These are phyloP conservation scores for Paracamarosporium sp. DNA, from an alignment of 2,329 filamentous ascomycete species.

Conservation along the genomic window DNA sequence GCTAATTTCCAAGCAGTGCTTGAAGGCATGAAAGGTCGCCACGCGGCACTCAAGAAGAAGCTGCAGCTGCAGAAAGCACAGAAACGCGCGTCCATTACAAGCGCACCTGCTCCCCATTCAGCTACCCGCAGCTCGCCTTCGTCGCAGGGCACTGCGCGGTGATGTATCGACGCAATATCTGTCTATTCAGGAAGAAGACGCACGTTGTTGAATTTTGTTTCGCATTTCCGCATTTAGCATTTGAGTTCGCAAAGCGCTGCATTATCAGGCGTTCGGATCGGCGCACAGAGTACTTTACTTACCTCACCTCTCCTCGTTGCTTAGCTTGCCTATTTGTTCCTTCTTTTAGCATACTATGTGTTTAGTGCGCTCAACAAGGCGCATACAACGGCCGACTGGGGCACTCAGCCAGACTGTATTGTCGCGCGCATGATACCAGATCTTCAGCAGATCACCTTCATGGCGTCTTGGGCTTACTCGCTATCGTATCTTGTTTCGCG, in stretches of 20 bases:
- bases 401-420: constrained; percentile 2
- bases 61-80: constrained; percentile 48
- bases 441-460: constrained; percentile 7
- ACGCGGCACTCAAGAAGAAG: constrained; percentile 54
- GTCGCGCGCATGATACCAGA: constrained; percentile 16
- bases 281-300: constrained; percentile 24
- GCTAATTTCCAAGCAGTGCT: constrained; percentile 50
- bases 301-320: constrained; percentile 17
- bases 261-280: constrained; percentile 31
- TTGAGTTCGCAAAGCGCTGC: constrained; percentile 21
- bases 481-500: not conserved
- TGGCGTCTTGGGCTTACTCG: not conserved
- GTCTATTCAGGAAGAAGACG: not conserved
- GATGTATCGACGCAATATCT: no score
- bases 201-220: not conserved
- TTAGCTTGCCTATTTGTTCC: no score
- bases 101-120: constrained; percentile 36
- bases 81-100: constrained; percentile 44
- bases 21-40: constrained; percentile 52
- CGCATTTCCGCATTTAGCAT: constrained; percentile 20
- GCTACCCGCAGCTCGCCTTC: constrained; percentile 41
- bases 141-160: constrained; percentile 35
- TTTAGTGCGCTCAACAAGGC: not conserved
- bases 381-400: not conserved
- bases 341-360: not conserved